Evolutionary conservation across 2,329 filamentous ascomycete species (phyloP).

Genomic region (Emydomyces testavorans): DNA sequence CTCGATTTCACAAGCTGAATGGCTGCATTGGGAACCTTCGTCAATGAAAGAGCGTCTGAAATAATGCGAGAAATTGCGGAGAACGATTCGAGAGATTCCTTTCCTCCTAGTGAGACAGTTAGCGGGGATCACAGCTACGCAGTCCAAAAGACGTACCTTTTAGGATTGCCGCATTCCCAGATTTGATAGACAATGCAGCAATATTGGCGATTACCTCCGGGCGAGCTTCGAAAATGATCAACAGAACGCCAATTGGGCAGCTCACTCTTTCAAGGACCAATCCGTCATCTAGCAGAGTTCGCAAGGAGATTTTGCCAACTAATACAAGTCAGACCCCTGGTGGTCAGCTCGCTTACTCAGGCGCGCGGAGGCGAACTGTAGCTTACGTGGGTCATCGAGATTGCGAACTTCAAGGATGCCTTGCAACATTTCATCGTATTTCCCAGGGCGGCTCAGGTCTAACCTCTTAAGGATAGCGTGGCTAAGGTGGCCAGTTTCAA

Average conservation of each 20-base stretch:
- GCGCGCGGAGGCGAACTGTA: neutral
- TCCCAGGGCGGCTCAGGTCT: conserved; percentile 73
- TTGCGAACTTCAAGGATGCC: conserved; percentile 80
- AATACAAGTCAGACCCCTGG: conserved; percentile 15
- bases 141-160: conserved; percentile 50
- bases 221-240: conserved; percentile 96
- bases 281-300: conserved; percentile 75
- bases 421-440: conserved; percentile 96
- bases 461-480: conserved; percentile 77
- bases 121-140: neutral
- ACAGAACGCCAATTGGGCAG: conserved; percentile 89
- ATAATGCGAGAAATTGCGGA: conserved; percentile 79
- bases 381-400: conserved; percentile 69
- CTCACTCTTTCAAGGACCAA: conserved; percentile 77
- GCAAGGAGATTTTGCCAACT: conserved; percentile 76
- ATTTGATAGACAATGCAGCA: conserved; percentile 88
- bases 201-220: conserved; percentile 99
- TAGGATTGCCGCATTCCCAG: conserved; percentile 89
- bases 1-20: conserved; percentile 90
- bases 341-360: neutral
- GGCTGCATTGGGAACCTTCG: conserved; percentile 69
- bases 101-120: conserved; percentile 52
- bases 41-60: conserved; percentile 59
- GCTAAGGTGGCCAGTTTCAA: conserved; percentile 62
- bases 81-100: conserved; percentile 93